These are phyloP conservation scores for Hypoxylon fragiforme DNA, from an alignment of 495 filamentous ascomycete species.

Conservation along the genomic window DNA sequence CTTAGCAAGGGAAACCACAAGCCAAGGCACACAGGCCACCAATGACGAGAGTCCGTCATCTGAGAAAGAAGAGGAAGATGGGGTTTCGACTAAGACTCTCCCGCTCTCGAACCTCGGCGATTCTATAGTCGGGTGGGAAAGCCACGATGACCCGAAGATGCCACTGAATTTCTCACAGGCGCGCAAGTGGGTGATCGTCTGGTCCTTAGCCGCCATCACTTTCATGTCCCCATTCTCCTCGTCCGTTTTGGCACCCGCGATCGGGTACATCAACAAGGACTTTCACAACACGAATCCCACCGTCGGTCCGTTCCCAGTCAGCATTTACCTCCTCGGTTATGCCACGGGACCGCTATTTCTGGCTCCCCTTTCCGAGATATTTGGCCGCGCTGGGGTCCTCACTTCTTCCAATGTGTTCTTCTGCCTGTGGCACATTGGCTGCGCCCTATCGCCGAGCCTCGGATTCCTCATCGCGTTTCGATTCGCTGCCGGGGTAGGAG, in stretches of 20 bases:
- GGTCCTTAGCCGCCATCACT: slow-evolving; percentile 52
- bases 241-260: slow-evolving; percentile 67
- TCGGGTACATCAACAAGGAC: slow-evolving; percentile 54
- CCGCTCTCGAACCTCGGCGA: slow-evolving; percentile 50
- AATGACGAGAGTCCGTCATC: slow-evolving; percentile 11
- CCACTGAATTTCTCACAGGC: slow-evolving; percentile 66
- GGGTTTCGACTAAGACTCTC: slow-evolving; percentile 28
- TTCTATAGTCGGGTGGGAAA: slow-evolving; percentile 61
- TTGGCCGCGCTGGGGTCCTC: slow-evolving; percentile 66
- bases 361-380: slow-evolving; percentile 74
- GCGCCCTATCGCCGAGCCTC: slow-evolving; percentile 65
- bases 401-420: slow-evolving; percentile 68
- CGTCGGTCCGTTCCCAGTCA: slow-evolving; percentile 40
- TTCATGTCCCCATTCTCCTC: slow-evolving; percentile 66
- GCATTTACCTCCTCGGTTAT: slow-evolving; percentile 51
- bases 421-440: slow-evolving; percentile 69
- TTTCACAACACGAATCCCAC: slow-evolving; percentile 51
- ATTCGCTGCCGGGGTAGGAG: slow-evolving; percentile 65
- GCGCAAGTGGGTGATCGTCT: slow-evolving; percentile 73
- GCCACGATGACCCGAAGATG: slow-evolving; percentile 68
- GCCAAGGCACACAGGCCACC: background rate
- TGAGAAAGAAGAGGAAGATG: slow-evolving; percentile 23
- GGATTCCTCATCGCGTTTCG: slow-evolving; percentile 64
- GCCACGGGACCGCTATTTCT: slow-evolving; percentile 46
- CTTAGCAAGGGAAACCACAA: slow-evolving; percentile 6